phyloP scores from a whole-genome alignment of 2,329 filamentous ascomycete species.

The Helotiales sp. region DNA sequence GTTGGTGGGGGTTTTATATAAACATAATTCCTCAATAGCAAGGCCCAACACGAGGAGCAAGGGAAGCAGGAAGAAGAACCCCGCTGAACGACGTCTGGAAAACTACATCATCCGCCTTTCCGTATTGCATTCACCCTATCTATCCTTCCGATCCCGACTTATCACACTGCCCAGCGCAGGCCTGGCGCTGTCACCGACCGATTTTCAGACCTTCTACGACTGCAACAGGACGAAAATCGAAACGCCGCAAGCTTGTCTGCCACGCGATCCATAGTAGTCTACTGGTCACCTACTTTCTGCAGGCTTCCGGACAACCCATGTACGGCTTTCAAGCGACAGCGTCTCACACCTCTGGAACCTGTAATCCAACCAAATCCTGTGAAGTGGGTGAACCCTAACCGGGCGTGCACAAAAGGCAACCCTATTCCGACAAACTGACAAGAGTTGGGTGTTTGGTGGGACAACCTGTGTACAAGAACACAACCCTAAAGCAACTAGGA shows the following conservation, averaged over 20 bases:
- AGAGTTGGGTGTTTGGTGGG: conserved; percentile 24
- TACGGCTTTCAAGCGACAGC: conserved; percentile 35
- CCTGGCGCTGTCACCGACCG: conserved; percentile 14
- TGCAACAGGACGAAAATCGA: conserved; percentile 19
- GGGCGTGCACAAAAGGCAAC: conserved; percentile 18
- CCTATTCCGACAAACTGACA: conserved; percentile 27
- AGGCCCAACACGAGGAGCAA: conserved; percentile 7
- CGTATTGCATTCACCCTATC: conserved; percentile 13
- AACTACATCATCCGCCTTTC: conserved; percentile 6
- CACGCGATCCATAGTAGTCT: conserved; percentile 27
- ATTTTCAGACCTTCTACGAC: conserved; percentile 3
- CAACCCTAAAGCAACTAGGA: conserved; percentile 21
- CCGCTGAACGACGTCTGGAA: conserved; percentile 2
- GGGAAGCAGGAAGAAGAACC: neutral
- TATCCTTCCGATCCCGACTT: conserved; percentile 8
- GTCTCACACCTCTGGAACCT: conserved; percentile 33
- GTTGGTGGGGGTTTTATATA: conserved; percentile 15
- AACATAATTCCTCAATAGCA: neutral
- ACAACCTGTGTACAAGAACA: conserved; percentile 24
- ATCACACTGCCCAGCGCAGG: neutral
- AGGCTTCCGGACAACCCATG: conserved; percentile 36
- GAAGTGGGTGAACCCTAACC: conserved; percentile 18
- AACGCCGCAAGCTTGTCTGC: conserved; percentile 15
- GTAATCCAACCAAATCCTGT: conserved; percentile 28
- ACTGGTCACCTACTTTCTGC: conserved; percentile 35